Percentiles rank a stretch among this genome's conserved stretches.
phyloP scores from a whole-genome alignment of 2,329 filamentous ascomycete species.

The Monosporascus sp. region DNA sequence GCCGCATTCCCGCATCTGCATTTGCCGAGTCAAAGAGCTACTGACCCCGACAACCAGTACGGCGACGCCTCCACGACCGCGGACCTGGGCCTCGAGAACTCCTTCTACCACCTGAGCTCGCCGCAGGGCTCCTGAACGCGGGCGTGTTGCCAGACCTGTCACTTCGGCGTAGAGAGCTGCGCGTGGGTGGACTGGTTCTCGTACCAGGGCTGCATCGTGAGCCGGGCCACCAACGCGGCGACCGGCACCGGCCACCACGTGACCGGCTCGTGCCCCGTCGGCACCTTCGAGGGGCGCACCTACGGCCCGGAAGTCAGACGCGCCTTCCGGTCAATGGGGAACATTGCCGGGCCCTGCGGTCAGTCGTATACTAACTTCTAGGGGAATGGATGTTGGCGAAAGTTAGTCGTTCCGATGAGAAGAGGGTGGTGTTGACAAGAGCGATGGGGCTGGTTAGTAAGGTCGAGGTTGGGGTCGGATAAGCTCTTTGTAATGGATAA shows the following conservation, averaged over 20 bases:
- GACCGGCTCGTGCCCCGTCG: neutral
- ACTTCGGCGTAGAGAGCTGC: neutral
- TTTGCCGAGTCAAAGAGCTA: too few species aligned
- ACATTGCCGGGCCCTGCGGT: constrained; percentile 1
- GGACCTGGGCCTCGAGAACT: too few species aligned
- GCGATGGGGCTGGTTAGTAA: too few species aligned
- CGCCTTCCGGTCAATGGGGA: neutral
- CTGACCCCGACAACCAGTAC: too few species aligned
- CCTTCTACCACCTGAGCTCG: too few species aligned
- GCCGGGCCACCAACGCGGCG: neutral
- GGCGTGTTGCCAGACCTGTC: neutral
- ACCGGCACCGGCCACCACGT: neutral
- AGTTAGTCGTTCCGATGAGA: too few species aligned
- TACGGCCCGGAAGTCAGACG: constrained; percentile 1
- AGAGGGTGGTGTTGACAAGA: too few species aligned
- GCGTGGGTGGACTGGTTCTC: neutral
- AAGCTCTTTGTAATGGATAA: too few species aligned
- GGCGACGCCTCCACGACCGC: too few species aligned
- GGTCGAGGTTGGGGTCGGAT: too few species aligned
- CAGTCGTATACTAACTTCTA: constrained; percentile 2
- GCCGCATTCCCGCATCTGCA: too few species aligned
- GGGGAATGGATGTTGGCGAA: neutral
- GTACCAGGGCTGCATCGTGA: neutral
- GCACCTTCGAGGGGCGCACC: neutral
- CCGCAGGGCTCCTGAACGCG: too few species aligned